A percentile compares a stretch with the other conserved stretches of the same genome.
These are phyloP conservation scores for Dactylellina cionopaga DNA, from an alignment of 2,329 filamentous ascomycete genomes.

Conservation along the genomic window DNA sequence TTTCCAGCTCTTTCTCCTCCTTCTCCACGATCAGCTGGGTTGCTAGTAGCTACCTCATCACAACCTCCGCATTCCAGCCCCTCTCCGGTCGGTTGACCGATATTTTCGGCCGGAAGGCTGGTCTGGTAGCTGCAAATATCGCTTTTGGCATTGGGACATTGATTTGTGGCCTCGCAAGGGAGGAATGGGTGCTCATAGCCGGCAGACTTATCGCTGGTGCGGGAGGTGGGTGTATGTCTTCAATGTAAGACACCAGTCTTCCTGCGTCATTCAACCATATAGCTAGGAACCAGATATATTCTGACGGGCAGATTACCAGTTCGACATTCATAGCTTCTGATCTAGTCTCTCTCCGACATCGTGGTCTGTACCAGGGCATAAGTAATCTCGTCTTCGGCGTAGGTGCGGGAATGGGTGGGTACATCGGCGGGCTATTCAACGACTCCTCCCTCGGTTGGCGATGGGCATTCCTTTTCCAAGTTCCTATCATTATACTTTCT, in stretches of 20 bases:
- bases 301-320: slow-evolving; percentile 62
- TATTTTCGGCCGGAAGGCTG: slow-evolving; percentile 82
- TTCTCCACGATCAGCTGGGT: slow-evolving; percentile 87
- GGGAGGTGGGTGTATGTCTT: slow-evolving; percentile 82
- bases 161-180: slow-evolving; percentile 78
- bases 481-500: slow-evolving; percentile 79
- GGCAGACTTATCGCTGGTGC: slow-evolving; percentile 83
- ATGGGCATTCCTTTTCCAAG: slow-evolving; percentile 76
- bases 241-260: slow-evolving; percentile 64
- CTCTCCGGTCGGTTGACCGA: slow-evolving; percentile 86
- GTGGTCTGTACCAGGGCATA: slow-evolving; percentile 83
- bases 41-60: slow-evolving; percentile 85
- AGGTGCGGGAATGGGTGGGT: slow-evolving; percentile 81
- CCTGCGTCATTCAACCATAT: neutral
- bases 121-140: slow-evolving; percentile 80
- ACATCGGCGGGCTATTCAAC: slow-evolving; percentile 83
- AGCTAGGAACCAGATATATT: slow-evolving; percentile 58
- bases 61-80: slow-evolving; percentile 86
- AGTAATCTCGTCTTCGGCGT: slow-evolving; percentile 84
- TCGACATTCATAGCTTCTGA: slow-evolving; percentile 75
- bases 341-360: slow-evolving; percentile 75
- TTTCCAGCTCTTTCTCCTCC: slow-evolving; percentile 83
- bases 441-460: slow-evolving; percentile 76
- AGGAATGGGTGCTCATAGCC: slow-evolving; percentile 75
- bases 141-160: slow-evolving; percentile 83